Base-by-base conservation (phyloP, 805 yeast species). In the Kuraishia piskuri region DNA sequence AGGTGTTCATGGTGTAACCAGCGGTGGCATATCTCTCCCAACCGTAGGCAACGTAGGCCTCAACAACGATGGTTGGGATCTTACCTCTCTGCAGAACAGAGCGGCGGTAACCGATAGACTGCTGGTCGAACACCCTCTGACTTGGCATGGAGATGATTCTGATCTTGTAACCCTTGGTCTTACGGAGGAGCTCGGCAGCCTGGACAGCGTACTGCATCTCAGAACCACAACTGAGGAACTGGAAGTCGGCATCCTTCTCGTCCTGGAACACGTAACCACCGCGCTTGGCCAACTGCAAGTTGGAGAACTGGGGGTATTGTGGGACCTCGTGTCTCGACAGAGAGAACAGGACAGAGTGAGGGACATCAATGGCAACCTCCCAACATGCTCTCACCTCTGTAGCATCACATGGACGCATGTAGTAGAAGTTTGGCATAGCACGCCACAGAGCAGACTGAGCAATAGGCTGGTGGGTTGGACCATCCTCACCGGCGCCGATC, bases 391-490 rank as follows among this genome's bases (percentile, higher is more conserved):
- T 72, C 54, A 70, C 67, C 71, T 77, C 82, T 58, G 74, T 72
- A 53, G 79, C 77, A 60, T 77, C 82, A 60, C 79, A 78, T 24
- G 82, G 82, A 57, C 82, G 70, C 71, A 80, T 73, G 56, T 73
- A 78, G 63, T 67, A 65, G 49, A 69, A 50, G 68, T 78, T 78
- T 57, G 82, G 82, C 55, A 73, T 65, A 49, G 82, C 76, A 60
- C 82, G 73, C 69, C 74, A 72, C 63, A 77, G 77, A 22, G 78
- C 75, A 49, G 77, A 61, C 48, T 79, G 69, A 63, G 74, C 82
- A 56, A 78, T 75, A 54, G 82, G 82, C 66, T 78, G 82, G 58
- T 78, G 82, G 49, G 82, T 78, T 46, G 82, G 82, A 48, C 82
- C 82, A 57, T 78, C 82, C 67, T 78, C 82, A 58, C 82, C 82